Conservation (phyloP, 371 early-diverging fungal genomes). For the Rhizopus arrhizus region DNA sequence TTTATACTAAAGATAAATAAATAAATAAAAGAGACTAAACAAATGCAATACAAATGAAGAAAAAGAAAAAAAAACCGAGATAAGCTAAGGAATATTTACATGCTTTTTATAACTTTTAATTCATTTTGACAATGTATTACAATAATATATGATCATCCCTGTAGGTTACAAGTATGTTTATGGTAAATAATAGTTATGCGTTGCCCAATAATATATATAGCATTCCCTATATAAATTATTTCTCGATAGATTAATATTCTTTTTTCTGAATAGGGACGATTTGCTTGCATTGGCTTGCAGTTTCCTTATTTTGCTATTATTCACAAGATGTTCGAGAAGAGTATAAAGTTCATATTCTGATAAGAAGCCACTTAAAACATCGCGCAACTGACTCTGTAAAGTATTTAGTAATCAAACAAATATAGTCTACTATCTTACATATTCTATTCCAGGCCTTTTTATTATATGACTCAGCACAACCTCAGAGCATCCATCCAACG, state of each 20-base stretch:
- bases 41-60: no score
- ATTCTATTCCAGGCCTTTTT: constrained; percentile 17
- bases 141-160: no score
- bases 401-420: background rate
- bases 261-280: constrained; percentile 8
- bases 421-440: constrained; percentile 13
- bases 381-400: constrained; percentile 11
- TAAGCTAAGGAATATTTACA: no score
- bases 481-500: constrained; percentile 17
- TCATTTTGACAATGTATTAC: background rate
- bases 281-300: constrained; percentile 1
- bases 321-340: constrained; percentile 13
- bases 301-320: constrained; percentile 4
- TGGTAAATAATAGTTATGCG: constrained; percentile 5
- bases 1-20: no score
- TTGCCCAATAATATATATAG: constrained; percentile 22
- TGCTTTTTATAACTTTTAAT: no score
- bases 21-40: no score
- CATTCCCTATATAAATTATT: constrained; percentile 3
- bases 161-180: background rate
- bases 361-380: constrained; percentile 9
- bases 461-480: constrained; percentile 20
- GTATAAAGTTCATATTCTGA: constrained; percentile 18
- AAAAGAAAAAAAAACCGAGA: no score
- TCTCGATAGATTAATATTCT: background rate